These are phyloP conservation scores for Aeschynomene evenia DNA, from an alignment of 306 rosid species.

Conservation along the genomic window DNA sequence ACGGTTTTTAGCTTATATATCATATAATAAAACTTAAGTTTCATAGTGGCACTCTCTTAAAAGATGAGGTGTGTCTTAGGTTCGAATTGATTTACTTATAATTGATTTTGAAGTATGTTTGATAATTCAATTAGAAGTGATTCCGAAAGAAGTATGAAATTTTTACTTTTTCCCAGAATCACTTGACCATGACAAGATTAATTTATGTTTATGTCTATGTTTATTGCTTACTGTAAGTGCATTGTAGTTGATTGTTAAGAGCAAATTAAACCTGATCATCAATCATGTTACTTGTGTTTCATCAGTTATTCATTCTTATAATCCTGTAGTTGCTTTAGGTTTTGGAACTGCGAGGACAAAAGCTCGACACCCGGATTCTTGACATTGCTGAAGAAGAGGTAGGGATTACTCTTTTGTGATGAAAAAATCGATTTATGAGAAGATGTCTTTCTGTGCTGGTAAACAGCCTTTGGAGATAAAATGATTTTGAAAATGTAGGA, in stretches of 20 bases:
- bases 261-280: neutral
- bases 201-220: neutral
- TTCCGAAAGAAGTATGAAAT: too few species aligned
- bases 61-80: too few species aligned
- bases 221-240: neutral
- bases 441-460: neutral
- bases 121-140: too few species aligned
- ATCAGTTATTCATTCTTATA: slow-evolving; percentile 12
- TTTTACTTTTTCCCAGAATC: too few species aligned
- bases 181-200: neutral
- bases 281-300: slow-evolving; percentile 1
- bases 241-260: too few species aligned
- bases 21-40: too few species aligned
- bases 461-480: neutral
- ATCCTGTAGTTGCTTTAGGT: slow-evolving; percentile 49
- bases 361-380: slow-evolving; percentile 72
- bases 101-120: too few species aligned
- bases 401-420: neutral
- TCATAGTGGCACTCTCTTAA: too few species aligned
- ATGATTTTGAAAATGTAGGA: slow-evolving; percentile 50
- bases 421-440: neutral
- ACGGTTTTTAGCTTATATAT: too few species aligned
- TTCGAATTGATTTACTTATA: too few species aligned
- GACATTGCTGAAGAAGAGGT: slow-evolving; percentile 73
- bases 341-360: slow-evolving; percentile 81